Conservation (phyloP, 352 stramenopile genomes). For the Phytophthora macrochlamydospora region DNA sequence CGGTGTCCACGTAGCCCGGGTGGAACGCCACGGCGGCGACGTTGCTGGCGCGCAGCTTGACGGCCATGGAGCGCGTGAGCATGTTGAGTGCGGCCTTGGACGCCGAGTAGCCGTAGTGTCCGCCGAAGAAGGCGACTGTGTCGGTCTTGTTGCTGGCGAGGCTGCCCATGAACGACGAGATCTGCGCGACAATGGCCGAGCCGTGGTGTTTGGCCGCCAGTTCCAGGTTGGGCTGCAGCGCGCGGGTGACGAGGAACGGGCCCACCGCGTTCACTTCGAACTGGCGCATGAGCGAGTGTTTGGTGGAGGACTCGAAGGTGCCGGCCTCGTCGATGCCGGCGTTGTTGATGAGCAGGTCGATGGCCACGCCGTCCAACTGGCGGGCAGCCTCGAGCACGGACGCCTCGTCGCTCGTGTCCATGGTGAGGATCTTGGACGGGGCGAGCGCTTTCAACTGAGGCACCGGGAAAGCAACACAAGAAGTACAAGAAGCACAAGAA, state of each 20-base stretch:
- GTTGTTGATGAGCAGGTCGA: slow-evolving; percentile 72
- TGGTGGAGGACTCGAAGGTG: slow-evolving; percentile 35
- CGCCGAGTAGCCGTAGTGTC: slow-evolving; percentile 59
- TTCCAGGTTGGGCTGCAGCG: slow-evolving; percentile 47
- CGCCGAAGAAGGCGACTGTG: slow-evolving; percentile 14
- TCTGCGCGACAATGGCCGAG: slow-evolving; percentile 41
- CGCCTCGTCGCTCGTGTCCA: slow-evolving; percentile 50
- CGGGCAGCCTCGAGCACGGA: slow-evolving; percentile 45
- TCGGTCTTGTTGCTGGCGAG: slow-evolving; percentile 41
- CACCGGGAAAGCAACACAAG: not conserved
- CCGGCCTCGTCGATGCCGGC: slow-evolving; percentile 39
- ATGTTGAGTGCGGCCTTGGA: slow-evolving; percentile 76
- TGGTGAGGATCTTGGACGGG: slow-evolving; percentile 42
- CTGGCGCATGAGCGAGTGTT: slow-evolving; percentile 49
- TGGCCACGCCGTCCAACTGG: slow-evolving; percentile 42
- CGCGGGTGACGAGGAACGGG: slow-evolving; percentile 54
- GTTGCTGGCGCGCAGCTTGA: slow-evolving; percentile 40
- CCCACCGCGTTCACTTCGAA: slow-evolving; percentile 68
- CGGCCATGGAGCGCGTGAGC: slow-evolving; percentile 43
- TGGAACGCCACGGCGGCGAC: slow-evolving; percentile 41
- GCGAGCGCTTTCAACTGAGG: slow-evolving; percentile 21
- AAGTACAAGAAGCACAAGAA: not conserved
- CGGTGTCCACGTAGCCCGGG: slow-evolving; percentile 44
- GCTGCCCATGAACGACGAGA: slow-evolving; percentile 58
- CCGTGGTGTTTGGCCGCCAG: slow-evolving; percentile 35